Evolutionary conservation across 2,329 filamentous ascomycete species (phyloP).

Genomic region (Claviceps lovelessii): DNA sequence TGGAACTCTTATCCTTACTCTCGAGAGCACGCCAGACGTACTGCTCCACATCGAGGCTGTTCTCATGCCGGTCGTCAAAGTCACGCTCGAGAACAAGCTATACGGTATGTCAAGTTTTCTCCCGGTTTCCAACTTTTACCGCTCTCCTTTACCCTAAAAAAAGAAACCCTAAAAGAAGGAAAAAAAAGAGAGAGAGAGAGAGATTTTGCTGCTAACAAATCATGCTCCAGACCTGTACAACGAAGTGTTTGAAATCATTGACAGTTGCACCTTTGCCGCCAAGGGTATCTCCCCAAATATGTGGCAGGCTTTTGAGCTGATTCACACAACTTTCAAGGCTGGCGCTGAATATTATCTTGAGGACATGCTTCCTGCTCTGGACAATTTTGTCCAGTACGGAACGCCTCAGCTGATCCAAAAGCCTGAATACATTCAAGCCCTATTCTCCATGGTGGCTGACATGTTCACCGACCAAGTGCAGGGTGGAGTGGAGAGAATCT

Average conservation of each 20-base stretch:
- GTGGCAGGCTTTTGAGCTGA: conserved; percentile 97
- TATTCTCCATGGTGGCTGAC: conserved; percentile 86
- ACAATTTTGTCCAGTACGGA: conserved; percentile 95
- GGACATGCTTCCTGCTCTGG: conserved; percentile 93
- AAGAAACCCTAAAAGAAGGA: background rate
- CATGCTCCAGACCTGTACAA: conserved; percentile 65
- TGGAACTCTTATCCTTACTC: conserved; percentile 85
- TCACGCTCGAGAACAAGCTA: conserved; percentile 94
- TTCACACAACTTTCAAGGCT: conserved; percentile 92
- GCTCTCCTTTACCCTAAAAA: too few species aligned
- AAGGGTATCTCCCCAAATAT: conserved; percentile 92
- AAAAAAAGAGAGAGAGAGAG: background rate
- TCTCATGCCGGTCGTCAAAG: conserved; percentile 90
- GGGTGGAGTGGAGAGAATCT: conserved; percentile 85
- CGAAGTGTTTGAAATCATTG: conserved; percentile 96
- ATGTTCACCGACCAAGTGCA: conserved; percentile 91
- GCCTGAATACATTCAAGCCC: conserved; percentile 70
- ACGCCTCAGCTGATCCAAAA: conserved; percentile 67
- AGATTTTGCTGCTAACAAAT: background rate
- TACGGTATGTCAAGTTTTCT: conserved; percentile 45
- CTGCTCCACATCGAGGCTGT: conserved; percentile 88
- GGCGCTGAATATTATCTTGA: conserved; percentile 95
- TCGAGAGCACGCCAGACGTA: conserved; percentile 94
- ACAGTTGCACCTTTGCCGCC: conserved; percentile 95
- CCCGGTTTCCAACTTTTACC: too few species aligned